A percentile compares a stretch with the other conserved stretches of the same genome.
These are phyloP conservation scores for Zizania latifolia DNA, from an alignment of 176 grass and related monocot genomes.

Conservation along the genomic window DNA sequence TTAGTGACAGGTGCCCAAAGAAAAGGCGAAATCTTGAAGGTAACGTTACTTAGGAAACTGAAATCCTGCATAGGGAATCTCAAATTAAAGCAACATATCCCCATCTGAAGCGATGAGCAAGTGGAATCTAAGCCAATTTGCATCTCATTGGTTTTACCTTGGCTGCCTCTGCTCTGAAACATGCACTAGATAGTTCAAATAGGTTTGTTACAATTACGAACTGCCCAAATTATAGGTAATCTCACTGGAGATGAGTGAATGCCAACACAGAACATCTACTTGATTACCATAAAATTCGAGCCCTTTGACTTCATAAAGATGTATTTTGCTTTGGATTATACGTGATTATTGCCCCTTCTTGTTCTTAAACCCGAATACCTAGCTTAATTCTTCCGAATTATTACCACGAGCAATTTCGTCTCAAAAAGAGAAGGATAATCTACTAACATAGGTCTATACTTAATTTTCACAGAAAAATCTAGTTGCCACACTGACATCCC, in stretches of 20 bases:
- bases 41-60: background rate
- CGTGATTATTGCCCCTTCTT: background rate
- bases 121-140: background rate
- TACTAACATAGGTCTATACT: background rate
- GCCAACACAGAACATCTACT: background rate
- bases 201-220: background rate
- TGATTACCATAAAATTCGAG: background rate
- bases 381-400: background rate
- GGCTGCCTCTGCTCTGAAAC: background rate
- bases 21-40: background rate
- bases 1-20: background rate
- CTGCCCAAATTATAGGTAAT: background rate
- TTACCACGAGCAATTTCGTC: background rate
- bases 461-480: background rate
- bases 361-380: background rate
- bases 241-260: background rate
- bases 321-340: background rate
- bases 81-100: background rate
- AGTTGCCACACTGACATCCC: background rate
- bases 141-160: background rate
- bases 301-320: background rate
- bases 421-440: background rate
- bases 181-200: background rate
- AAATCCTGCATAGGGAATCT: constrained; percentile 11
- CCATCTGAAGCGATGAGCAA: constrained; percentile 11